These are phyloP conservation scores for Trichophyton mentagrophytes DNA, from an alignment of 2,329 filamentous ascomycete genomes.

Conservation along the genomic window DNA sequence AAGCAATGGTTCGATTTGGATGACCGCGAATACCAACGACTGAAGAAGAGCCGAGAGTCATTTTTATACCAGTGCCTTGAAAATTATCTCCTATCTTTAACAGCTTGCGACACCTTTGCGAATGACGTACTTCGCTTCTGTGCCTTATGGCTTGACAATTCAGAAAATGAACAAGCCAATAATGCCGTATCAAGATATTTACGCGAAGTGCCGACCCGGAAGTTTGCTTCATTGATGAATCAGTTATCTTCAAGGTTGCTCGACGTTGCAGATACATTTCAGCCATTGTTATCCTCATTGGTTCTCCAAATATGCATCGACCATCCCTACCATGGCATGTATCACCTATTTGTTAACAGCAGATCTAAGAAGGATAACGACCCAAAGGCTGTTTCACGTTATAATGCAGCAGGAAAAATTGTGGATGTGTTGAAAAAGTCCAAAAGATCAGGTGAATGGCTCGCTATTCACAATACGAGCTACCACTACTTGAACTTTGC, in stretches of 20 bases:
- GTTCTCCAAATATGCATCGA: constrained; percentile 77
- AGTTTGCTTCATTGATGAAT: constrained; percentile 88
- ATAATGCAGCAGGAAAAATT: constrained; percentile 58
- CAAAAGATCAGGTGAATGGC: constrained; percentile 46
- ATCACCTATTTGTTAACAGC: constrained; percentile 80
- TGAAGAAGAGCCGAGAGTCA: constrained; percentile 61
- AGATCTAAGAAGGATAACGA: constrained; percentile 58
- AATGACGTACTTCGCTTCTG: constrained; percentile 86
- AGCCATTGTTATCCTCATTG: constrained; percentile 58
- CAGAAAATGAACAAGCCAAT: constrained; percentile 64
- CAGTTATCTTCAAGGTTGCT: constrained; percentile 89
- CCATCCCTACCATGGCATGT: constrained; percentile 94
- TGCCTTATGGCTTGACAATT: constrained; percentile 83
- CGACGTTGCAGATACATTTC: constrained; percentile 56
- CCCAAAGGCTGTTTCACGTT: constrained; percentile 58
- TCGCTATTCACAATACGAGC: constrained; percentile 60
- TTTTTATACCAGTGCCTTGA: constrained; percentile 83
- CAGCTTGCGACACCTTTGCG: constrained; percentile 75
- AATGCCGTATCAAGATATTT: constrained; percentile 60
- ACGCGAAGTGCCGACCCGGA: constrained; percentile 65
- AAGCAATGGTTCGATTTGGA: constrained; percentile 84
- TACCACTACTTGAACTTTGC: constrained; percentile 45
- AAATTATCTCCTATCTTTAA: constrained; percentile 79
- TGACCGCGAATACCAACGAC: constrained; percentile 67
- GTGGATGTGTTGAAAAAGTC: constrained; percentile 47